Evolutionary conservation across 345 rosid genomes (phyloP).

Genomic region (Moricandia moricandioides): DNA sequence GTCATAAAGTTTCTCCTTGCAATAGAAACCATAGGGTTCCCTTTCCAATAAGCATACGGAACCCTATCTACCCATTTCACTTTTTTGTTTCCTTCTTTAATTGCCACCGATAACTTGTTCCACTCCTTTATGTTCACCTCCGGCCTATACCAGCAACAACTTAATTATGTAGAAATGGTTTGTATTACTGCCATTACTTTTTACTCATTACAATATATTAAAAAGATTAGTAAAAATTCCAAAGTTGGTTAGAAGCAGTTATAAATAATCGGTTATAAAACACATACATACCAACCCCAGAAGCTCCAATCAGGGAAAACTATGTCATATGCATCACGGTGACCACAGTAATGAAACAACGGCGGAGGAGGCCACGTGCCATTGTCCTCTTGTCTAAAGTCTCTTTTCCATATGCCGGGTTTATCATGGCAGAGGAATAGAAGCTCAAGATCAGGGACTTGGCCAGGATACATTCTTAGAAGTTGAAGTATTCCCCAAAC

Average conservation of each 20-base stretch:
- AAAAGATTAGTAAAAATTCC: not conserved
- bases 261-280: not conserved
- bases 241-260: too few species aligned
- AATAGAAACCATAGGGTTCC: constrained; percentile 47
- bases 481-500: constrained; percentile 74
- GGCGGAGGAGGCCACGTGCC: constrained; percentile 48
- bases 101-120: constrained; percentile 40
- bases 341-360: constrained; percentile 60
- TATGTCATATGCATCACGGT: constrained; percentile 44
- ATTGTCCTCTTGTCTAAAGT: constrained; percentile 26
- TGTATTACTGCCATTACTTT: not conserved
- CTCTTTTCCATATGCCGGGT: constrained; percentile 37
- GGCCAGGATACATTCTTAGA: constrained; percentile 63
- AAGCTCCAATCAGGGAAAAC: constrained; percentile 76
- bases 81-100: constrained; percentile 48
- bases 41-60: constrained; percentile 74
- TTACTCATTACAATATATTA: not conserved
- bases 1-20: constrained; percentile 47
- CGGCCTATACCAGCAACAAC: constrained; percentile 38
- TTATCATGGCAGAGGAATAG: constrained; percentile 51
- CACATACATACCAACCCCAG: constrained; percentile 56
- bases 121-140: constrained; percentile 71
- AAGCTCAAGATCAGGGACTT: constrained; percentile 62
- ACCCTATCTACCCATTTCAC: constrained; percentile 59
- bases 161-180: not conserved